phyloP scores from a whole-genome alignment of 768 basidiomycete genomes.

The Leccinum obscurum region DNA sequence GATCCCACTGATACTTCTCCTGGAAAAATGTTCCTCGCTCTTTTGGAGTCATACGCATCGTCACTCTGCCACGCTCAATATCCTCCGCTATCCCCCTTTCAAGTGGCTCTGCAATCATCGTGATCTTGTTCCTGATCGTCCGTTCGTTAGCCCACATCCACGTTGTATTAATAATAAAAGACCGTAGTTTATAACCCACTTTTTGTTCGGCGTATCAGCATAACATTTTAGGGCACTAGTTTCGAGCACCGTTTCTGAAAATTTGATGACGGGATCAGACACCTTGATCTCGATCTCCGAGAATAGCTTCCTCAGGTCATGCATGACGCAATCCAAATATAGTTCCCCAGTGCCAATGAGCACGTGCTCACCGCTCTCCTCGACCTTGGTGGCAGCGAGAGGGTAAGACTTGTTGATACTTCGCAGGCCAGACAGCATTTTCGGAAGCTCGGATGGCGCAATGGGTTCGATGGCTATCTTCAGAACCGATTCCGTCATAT shows the following conservation, averaged over 20 bases:
- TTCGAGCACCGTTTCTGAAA: constrained; percentile 97
- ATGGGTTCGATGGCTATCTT: constrained; percentile 99
- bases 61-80: constrained; percentile 89
- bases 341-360: constrained; percentile 96
- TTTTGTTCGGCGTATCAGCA: constrained; percentile 99
- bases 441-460: constrained; percentile 94
- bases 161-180: constrained; percentile 7
- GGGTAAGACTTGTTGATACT: constrained; percentile 99
- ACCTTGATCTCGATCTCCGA: constrained; percentile 99
- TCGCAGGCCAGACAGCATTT: constrained; percentile 96
- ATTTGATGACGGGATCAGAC: constrained; percentile 97
- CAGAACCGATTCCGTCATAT: constrained; percentile 95
- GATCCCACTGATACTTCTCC: constrained; percentile 97
- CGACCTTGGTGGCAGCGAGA: constrained; percentile 90
- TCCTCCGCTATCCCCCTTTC: constrained; percentile 96
- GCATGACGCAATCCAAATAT: constrained; percentile 96
- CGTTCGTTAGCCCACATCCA: constrained; percentile 15
- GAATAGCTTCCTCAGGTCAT: constrained; percentile 89
- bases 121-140: constrained; percentile 82
- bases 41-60: constrained; percentile 93
- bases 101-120: constrained; percentile 98
- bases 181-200: constrained; percentile 49
- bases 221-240: constrained; percentile 98
- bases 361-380: constrained; percentile 98
- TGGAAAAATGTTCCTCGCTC: constrained; percentile 96